Percentiles rank a stretch among this genome's conserved stretches.
Conservation (phyloP, 2,329 filamentous ascomycete species). For the Trichoderma lentiforme region DNA sequence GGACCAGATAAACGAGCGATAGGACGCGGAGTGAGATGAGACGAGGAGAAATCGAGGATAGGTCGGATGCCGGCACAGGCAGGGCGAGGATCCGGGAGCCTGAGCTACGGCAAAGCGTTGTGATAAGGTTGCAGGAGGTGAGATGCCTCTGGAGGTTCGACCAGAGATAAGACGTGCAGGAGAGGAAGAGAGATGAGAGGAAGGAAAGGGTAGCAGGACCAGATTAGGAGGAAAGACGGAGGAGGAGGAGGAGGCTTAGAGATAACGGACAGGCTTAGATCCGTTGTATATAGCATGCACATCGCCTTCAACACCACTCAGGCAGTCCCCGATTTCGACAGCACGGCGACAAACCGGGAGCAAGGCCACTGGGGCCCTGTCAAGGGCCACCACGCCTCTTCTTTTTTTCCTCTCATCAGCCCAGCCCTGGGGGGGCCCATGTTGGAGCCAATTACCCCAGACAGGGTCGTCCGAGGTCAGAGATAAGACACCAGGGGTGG, state of each 20-base stretch:
- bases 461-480: constrained; percentile 6
- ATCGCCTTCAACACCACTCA: background rate
- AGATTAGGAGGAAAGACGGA: constrained; percentile 13
- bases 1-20: background rate
- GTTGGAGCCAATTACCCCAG: constrained; percentile 14
- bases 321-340: constrained; percentile 10
- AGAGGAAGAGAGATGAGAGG: constrained; percentile 10
- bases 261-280: constrained; percentile 13
- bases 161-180: constrained; percentile 14
- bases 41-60: background rate
- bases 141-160: constrained; percentile 9
- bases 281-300: constrained; percentile 9
- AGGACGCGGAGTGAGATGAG: background rate
- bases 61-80: constrained; percentile 14
- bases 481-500: constrained; percentile 21
- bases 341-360: constrained; percentile 11
- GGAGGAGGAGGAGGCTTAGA: constrained; percentile 7
- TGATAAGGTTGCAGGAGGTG: constrained; percentile 20
- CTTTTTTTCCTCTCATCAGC: constrained; percentile 3
- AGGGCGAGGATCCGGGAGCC: constrained; percentile 17
- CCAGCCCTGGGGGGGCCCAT: background rate
- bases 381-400: constrained; percentile 12
- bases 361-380: background rate
- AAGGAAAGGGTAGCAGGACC: background rate
- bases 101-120: background rate